Percentiles rank a stretch among this genome's conserved stretches.
Evolutionary conservation across 352 stramenopile species (phyloP).

Genomic region (Bremia lactucae): DNA sequence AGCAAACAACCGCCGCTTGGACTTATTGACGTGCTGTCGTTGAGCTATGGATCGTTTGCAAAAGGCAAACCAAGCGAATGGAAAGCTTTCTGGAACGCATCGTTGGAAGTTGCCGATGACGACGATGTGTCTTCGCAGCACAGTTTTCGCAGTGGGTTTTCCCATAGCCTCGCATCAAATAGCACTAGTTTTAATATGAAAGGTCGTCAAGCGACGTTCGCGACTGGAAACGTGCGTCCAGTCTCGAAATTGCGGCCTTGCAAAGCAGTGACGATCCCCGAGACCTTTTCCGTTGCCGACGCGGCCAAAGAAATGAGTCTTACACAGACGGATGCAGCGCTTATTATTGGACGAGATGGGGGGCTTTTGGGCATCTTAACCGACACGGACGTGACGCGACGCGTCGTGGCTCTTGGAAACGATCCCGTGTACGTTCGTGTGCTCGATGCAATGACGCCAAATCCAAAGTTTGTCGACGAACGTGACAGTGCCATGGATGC

Average conservation of each 20-base stretch:
- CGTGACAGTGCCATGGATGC: constrained; percentile 84
- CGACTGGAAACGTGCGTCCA: constrained; percentile 85
- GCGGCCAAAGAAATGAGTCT: constrained; percentile 85
- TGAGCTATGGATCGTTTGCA: constrained; percentile 83
- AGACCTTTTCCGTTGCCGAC: constrained; percentile 80
- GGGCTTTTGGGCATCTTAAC: constrained; percentile 92
- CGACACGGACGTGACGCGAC: constrained; percentile 85
- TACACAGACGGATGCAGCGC: constrained; percentile 86
- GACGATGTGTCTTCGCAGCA: constrained; percentile 74
- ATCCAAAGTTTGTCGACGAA: constrained; percentile 84
- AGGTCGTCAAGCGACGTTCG: constrained; percentile 29
- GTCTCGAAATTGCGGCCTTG: constrained; percentile 79
- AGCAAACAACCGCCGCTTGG: constrained; percentile 61
- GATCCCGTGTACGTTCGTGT: constrained; percentile 81
- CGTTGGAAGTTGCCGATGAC: constrained; percentile 62
- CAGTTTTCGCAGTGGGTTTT: constrained; percentile 75
- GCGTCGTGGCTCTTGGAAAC: constrained; percentile 78
- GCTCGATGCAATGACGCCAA: constrained; percentile 75
- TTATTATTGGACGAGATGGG: constrained; percentile 87
- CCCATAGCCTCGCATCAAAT: constrained; percentile 31
- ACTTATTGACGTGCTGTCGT: constrained; percentile 78
- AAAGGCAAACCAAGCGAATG: constrained; percentile 82
- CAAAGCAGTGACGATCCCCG: constrained; percentile 85
- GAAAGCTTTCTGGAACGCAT: constrained; percentile 86
- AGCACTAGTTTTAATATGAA: constrained; percentile 29